phyloP scores from a whole-genome alignment of 805 yeast genomes.

The Saccharomycopsis lassenensis region DNA sequence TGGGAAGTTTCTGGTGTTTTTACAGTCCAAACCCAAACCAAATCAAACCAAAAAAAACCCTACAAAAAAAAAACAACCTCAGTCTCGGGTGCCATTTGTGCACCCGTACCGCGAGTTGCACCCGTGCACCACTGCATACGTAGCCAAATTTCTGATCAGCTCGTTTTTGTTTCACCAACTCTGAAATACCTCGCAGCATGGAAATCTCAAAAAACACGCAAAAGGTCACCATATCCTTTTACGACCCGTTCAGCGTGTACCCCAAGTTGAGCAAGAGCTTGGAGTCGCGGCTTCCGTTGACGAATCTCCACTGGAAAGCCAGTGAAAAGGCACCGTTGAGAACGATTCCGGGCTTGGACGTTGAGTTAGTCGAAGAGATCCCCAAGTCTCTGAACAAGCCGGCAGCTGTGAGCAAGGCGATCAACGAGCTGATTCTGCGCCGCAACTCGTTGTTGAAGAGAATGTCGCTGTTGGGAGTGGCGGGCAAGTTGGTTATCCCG shows the following conservation, averaged over 20 bases:
- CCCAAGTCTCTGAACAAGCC: conserved; percentile 26
- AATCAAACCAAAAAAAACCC: not conserved
- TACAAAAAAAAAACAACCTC: not conserved
- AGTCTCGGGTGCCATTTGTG: not conserved
- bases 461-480: not conserved
- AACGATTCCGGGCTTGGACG: conserved; percentile 49
- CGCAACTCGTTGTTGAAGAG: not conserved
- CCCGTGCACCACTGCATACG: not conserved
- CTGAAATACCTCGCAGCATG: no score
- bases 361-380: conserved; percentile 46
- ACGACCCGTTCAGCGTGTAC: conserved; percentile 63
- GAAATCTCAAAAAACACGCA: conserved; percentile 2
- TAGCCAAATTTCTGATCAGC: not conserved
- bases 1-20: not conserved
- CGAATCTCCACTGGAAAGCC: conserved; percentile 61
- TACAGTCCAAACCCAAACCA: not conserved
- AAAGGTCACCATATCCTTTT: conserved; percentile 28
- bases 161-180: not conserved
- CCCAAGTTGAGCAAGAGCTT: conserved; percentile 35
- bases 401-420: conserved; percentile 9
- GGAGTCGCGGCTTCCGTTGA: conserved; percentile 38
- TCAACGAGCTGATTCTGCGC: conserved; percentile 13
- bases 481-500: not conserved
- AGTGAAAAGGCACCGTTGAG: conserved; percentile 41
- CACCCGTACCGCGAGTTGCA: not conserved